A percentile compares a stretch with the other conserved stretches of the same genome.
These are phyloP conservation scores for Fusarium chlamydosporum DNA, from an alignment of 2,329 filamentous ascomycete genomes.

Conservation along the genomic window DNA sequence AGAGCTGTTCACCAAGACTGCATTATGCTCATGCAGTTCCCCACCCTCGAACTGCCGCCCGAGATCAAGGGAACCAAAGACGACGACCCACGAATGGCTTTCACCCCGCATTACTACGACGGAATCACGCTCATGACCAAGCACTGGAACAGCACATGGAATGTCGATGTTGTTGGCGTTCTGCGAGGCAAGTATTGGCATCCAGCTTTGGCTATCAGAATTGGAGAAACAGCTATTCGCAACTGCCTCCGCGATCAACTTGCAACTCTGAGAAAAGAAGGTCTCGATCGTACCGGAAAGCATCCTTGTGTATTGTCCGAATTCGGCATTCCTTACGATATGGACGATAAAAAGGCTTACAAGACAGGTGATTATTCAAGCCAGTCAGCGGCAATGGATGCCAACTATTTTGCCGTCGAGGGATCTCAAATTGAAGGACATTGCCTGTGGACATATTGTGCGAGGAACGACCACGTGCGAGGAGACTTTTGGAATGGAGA, in stretches of 20 bases:
- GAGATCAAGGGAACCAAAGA: conserved; percentile 87
- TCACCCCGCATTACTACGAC: conserved; percentile 96
- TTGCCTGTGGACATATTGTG: conserved; percentile 89
- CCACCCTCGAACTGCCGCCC: conserved; percentile 92
- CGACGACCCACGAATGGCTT: conserved; percentile 91
- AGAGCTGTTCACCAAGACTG: conserved; percentile 82
- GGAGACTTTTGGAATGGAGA: conserved; percentile 99
- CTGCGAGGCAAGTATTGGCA: conserved; percentile 89
- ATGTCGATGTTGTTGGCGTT: conserved; percentile 94
- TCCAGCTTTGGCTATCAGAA: conserved; percentile 90
- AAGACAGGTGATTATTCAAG: conserved; percentile 95
- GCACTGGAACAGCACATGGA: conserved; percentile 98
- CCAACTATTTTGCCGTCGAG: conserved; percentile 94
- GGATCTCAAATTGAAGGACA: conserved; percentile 87
- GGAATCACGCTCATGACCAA: conserved; percentile 97
- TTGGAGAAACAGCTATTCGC: conserved; percentile 93
- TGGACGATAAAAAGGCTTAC: conserved; percentile 97
- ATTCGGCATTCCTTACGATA: conserved; percentile 98
- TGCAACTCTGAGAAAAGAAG: conserved; percentile 85
- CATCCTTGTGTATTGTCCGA: conserved; percentile 93
- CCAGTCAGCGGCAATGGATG: conserved; percentile 92
- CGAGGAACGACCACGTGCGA: conserved; percentile 85
- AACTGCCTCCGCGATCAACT: conserved; percentile 94
- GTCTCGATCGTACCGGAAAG: conserved; percentile 86
- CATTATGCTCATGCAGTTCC: conserved; percentile 91